Conservation (phyloP, 2,329 filamentous ascomycete species). For the Colletotrichum navitas region DNA sequence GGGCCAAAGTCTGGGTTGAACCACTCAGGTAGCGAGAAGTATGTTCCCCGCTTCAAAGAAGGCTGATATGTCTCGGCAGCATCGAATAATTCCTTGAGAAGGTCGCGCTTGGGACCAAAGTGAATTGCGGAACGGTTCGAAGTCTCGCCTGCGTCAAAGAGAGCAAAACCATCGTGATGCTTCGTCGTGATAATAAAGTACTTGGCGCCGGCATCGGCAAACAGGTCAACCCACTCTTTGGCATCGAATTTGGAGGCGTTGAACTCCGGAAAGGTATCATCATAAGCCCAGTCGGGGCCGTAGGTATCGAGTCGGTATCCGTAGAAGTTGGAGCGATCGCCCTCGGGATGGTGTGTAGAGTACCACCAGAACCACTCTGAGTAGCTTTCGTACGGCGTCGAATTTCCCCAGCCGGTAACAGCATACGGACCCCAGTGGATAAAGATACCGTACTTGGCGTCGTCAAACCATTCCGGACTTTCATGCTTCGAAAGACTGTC, state of each 20-base stretch:
- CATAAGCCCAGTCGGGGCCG: conserved; percentile 64
- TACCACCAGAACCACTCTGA: conserved; percentile 66
- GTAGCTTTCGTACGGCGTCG: conserved; percentile 55
- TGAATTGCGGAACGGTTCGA: conserved; percentile 57
- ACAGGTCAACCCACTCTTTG: conserved; percentile 66
- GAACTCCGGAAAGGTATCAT: conserved; percentile 68
- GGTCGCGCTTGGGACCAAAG: conserved; percentile 50
- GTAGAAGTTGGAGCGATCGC: conserved; percentile 49
- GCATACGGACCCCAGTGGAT: conserved; percentile 71
- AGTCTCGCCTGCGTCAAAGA: conserved; percentile 56
- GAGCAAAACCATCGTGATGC: conserved; percentile 62
- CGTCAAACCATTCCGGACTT: conserved; percentile 66
- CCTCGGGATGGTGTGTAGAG: conserved; percentile 36
- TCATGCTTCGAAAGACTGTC: conserved; percentile 55
- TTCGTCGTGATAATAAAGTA: conserved; percentile 63
- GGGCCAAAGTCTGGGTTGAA: conserved; percentile 60
- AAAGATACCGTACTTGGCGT: conserved; percentile 70
- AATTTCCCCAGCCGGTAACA: conserved; percentile 68
- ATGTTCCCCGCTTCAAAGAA: conserved; percentile 54
- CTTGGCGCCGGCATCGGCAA: conserved; percentile 63
- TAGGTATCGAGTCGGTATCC: conserved; percentile 64
- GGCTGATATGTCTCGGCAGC: conserved; percentile 29
- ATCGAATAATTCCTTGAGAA: conserved; percentile 57
- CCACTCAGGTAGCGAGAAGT: conserved; percentile 64
- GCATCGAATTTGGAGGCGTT: conserved; percentile 63